Conservation (phyloP, 768 basidiomycete genomes). For the Leucogyrophana mollusca region DNA sequence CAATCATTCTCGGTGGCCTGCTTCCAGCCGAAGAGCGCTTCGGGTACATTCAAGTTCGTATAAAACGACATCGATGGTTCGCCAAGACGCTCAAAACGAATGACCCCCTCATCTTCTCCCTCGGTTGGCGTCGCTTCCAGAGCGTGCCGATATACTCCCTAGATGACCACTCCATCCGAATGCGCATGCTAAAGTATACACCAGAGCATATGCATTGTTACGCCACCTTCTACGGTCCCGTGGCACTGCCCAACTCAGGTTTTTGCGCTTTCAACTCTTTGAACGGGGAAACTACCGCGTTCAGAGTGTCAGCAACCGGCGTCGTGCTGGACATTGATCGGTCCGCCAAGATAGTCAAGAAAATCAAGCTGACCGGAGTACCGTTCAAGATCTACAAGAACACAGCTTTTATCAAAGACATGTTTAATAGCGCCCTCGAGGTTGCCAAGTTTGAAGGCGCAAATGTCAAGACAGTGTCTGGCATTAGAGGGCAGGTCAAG, state of each 20-base stretch:
- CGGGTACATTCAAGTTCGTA: constrained; percentile 90
- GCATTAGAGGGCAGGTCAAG: constrained; percentile 95
- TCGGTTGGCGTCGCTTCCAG: constrained; percentile 99
- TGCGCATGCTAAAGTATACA: constrained; percentile 99
- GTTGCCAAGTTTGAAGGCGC: constrained; percentile 99
- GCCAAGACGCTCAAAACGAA: constrained; percentile 91
- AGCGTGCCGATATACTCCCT: constrained; percentile 92
- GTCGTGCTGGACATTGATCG: constrained; percentile 93
- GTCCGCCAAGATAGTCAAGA: constrained; percentile 95
- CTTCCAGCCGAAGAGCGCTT: constrained; percentile 88
- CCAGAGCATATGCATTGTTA: constrained; percentile 99
- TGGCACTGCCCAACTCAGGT: constrained; percentile 88
- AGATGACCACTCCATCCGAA: constrained; percentile 96
- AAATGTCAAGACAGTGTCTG: constrained; percentile 92
- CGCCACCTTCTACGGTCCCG: constrained; percentile 95
- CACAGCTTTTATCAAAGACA: constrained; percentile 96
- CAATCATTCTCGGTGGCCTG: constrained; percentile 90
- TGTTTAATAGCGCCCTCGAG: constrained; percentile 92
- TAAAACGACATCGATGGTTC: constrained; percentile 97
- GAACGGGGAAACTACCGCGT: constrained; percentile 61
- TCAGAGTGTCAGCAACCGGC: constrained; percentile 90
- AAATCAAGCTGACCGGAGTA: constrained; percentile 92
- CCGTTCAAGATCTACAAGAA: constrained; percentile 99
- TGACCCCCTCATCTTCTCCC: constrained; percentile 91
- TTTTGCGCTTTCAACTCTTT: constrained; percentile 97